These are phyloP conservation scores for Beauveria asiatica DNA, from an alignment of 2,329 filamentous ascomycete genomes.

Conservation along the genomic window DNA sequence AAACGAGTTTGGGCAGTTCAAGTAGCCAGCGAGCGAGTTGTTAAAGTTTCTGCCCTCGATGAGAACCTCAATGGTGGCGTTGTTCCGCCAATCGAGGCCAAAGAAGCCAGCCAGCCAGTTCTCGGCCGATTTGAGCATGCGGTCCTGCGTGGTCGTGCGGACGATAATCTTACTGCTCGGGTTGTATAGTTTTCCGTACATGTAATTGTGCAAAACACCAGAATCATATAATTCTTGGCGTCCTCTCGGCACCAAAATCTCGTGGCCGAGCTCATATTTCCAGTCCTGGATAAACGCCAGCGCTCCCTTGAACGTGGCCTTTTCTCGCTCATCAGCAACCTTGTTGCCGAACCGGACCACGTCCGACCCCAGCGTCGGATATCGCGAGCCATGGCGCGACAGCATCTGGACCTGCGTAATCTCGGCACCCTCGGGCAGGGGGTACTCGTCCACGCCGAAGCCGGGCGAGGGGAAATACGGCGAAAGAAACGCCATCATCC, in stretches of 20 bases:
- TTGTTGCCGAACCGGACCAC: constrained; percentile 48
- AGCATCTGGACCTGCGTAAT: constrained; percentile 66
- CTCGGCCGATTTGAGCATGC: constrained; percentile 69
- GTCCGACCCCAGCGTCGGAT: constrained; percentile 55
- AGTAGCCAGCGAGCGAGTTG: constrained; percentile 61
- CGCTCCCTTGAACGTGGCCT: constrained; percentile 46
- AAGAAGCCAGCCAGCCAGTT: constrained; percentile 76
- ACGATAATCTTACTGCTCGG: constrained; percentile 64
- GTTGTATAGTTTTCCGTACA: constrained; percentile 64
- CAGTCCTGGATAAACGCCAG: constrained; percentile 61
- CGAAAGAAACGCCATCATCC: constrained; percentile 56
- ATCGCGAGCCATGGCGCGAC: constrained; percentile 64
- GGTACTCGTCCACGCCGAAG: constrained; percentile 66
- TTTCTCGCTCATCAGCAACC: constrained; percentile 44
- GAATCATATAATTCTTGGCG: constrained; percentile 66
- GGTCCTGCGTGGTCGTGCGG: constrained; percentile 66
- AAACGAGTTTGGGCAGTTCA: constrained; percentile 55
- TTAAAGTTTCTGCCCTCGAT: constrained; percentile 58
- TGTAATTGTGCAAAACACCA: constrained; percentile 59
- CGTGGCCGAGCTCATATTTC: constrained; percentile 59
- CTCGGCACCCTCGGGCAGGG: constrained; percentile 56
- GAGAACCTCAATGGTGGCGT: constrained; percentile 63
- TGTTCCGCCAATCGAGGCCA: constrained; percentile 63
- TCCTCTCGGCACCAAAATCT: constrained; percentile 65
- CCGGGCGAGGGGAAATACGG: constrained; percentile 65